Percentiles rank a stretch among this genome's conserved stretches.
Evolutionary conservation across 495 filamentous ascomycete species (phyloP).

Genomic region (Tuber indicum): DNA sequence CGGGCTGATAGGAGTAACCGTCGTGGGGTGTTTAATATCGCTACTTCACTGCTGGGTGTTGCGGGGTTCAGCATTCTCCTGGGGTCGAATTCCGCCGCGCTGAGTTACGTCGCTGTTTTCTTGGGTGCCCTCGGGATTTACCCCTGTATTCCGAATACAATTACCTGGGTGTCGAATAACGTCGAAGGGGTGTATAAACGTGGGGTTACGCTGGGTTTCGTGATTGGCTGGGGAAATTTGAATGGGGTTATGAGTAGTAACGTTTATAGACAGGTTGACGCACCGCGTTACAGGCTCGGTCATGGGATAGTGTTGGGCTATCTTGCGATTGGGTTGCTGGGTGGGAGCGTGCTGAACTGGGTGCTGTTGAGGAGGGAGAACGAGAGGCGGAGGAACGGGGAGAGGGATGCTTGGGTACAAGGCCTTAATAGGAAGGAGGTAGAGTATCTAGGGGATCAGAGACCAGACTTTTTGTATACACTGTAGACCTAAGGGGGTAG

Average conservation of each 20-base stretch:
- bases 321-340: constrained; percentile 54
- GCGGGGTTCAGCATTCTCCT: constrained; percentile 75
- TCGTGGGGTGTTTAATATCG: constrained; percentile 77
- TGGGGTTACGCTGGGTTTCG: constrained; percentile 75
- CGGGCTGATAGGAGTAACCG: constrained; percentile 70
- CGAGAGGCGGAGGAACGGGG: constrained; percentile 53
- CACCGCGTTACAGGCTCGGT: constrained; percentile 53
- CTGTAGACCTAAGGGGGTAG: constrained; percentile 42
- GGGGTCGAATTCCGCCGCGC: constrained; percentile 51
- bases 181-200: constrained; percentile 88
- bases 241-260: constrained; percentile 49
- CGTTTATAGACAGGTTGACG: constrained; percentile 50
- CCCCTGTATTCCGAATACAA: constrained; percentile 83
- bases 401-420: constrained; percentile 62
- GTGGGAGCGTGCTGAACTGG: constrained; percentile 59
- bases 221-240: constrained; percentile 86
- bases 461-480: constrained; percentile 78
- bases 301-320: constrained; percentile 58
- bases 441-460: constrained; percentile 60
- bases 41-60: constrained; percentile 62
- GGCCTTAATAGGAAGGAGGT: constrained; percentile 56
- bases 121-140: constrained; percentile 87
- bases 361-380: constrained; percentile 62
- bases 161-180: constrained; percentile 86
- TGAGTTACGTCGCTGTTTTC: constrained; percentile 79